A percentile compares a stretch with the other conserved stretches of the same genome.
These are phyloP conservation scores for Phylloporus sp. DNA, from an alignment of 768 basidiomycete genomes.

Conservation along the genomic window DNA sequence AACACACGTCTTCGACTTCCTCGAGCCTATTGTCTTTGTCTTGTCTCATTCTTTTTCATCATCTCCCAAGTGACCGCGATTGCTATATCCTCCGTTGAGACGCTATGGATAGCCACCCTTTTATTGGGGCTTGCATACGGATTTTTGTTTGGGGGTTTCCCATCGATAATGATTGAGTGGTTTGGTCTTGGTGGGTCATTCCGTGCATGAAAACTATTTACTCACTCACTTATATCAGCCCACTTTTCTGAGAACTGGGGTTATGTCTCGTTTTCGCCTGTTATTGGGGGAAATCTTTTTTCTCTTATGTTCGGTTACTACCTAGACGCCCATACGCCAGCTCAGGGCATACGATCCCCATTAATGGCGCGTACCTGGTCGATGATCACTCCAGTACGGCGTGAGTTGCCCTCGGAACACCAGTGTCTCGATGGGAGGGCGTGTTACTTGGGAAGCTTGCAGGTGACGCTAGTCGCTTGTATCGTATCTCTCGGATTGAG, in stretches of 20 bases:
- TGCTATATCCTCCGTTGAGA: conserved; percentile 48
- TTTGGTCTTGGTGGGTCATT: conserved; percentile 72
- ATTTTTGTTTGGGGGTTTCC: conserved; percentile 65
- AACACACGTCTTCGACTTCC: conserved; percentile 57
- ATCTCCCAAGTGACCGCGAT: conserved; percentile 65
- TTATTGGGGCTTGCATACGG: conserved; percentile 56
- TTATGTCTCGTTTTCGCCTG: conserved; percentile 66
- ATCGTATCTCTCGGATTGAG: conserved; percentile 35
- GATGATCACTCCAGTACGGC: not conserved
- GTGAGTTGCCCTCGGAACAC: conserved; percentile 30
- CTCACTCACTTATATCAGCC: conserved; percentile 31
- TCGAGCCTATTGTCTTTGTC: conserved; percentile 63
- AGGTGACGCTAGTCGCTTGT: conserved; percentile 41
- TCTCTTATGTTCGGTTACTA: conserved; percentile 81
- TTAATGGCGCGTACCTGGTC: not conserved
- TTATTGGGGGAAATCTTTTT: conserved; percentile 78
- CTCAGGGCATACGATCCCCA: not conserved
- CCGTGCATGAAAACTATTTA: not conserved
- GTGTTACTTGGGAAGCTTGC: conserved; percentile 59
- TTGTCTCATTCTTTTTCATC: conserved; percentile 67
- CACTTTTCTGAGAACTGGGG: conserved; percentile 90
- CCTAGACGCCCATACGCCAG: conserved; percentile 63
- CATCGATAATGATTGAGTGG: conserved; percentile 82
- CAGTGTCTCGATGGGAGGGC: conserved; percentile 54
- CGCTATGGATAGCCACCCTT: conserved; percentile 55